Conservation (phyloP, 106 monocot species). For the Ottelia alismoides region DNA sequence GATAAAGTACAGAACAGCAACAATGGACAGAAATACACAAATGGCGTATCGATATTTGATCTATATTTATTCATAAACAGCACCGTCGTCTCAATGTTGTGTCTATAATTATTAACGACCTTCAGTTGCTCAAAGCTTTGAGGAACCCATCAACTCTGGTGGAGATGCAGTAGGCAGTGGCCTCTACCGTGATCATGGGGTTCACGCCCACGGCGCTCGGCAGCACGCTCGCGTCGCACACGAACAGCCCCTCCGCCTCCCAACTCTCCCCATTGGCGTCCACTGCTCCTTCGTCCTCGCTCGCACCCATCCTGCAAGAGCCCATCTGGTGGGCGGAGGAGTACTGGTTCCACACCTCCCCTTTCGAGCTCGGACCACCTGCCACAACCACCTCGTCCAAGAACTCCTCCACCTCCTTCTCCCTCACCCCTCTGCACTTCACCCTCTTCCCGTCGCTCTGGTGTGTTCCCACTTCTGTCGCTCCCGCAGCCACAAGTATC, state of each 20-base stretch:
- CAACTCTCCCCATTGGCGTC: conserved; percentile 3
- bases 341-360: not conserved
- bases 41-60: too few relatives aligned
- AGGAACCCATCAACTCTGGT: too few relatives aligned
- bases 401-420: not conserved
- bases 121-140: too few relatives aligned
- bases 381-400: not conserved
- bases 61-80: too few relatives aligned
- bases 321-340: conserved; percentile 21
- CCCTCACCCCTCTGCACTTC: not conserved
- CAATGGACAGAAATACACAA: too few relatives aligned
- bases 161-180: conserved; percentile 8
- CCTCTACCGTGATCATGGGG: conserved; percentile 11
- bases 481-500: conserved; percentile 47
- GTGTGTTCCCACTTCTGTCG: conserved; percentile 55
- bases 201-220: conserved; percentile 14
- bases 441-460: conserved; percentile 32
- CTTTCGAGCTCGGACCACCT: not conserved
- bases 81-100: too few relatives aligned
- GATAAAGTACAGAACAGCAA: too few relatives aligned
- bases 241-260: conserved; percentile 14
- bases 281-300: conserved; percentile 1
- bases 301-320: conserved; percentile 14
- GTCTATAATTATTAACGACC: too few relatives aligned
- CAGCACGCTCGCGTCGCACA: conserved; percentile 8